phyloP scores from a whole-genome alignment of 805 yeast genomes.

The Candida ortonii region DNA sequence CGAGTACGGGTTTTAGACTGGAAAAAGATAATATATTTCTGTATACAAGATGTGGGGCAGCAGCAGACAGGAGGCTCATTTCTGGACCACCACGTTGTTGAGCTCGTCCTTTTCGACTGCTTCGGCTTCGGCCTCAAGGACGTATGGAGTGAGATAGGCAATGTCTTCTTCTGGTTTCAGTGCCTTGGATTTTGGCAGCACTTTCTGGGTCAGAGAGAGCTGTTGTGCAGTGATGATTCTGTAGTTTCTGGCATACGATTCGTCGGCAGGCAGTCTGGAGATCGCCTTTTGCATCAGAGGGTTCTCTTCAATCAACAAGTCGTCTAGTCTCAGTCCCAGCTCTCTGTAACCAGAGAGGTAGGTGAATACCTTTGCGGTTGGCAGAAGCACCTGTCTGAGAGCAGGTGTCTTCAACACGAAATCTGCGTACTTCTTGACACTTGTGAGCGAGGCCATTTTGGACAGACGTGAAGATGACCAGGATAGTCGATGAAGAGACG shows the following conservation, averaged over 20 bases:
- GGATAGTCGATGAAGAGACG: background rate
- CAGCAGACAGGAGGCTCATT: slow-evolving; percentile 13
- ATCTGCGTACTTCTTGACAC: slow-evolving; percentile 72
- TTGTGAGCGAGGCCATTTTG: slow-evolving; percentile 58
- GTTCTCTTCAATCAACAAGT: slow-evolving; percentile 82
- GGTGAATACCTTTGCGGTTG: slow-evolving; percentile 73
- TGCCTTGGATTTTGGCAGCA: slow-evolving; percentile 78
- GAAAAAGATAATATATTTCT: background rate
- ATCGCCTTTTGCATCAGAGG: slow-evolving; percentile 85
- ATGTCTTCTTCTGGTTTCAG: slow-evolving; percentile 76
- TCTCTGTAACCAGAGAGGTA: slow-evolving; percentile 89
- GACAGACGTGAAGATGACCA: background rate
- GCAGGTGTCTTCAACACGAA: slow-evolving; percentile 77
- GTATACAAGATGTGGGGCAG: background rate
- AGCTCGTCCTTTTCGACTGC: slow-evolving; percentile 82
- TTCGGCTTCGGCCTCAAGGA: slow-evolving; percentile 93
- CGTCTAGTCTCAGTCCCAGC: slow-evolving; percentile 89
- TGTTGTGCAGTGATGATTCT: slow-evolving; percentile 93
- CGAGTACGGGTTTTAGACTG: slow-evolving; percentile 57
- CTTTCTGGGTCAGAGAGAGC: slow-evolving; percentile 74
- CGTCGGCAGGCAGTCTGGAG: slow-evolving; percentile 79
- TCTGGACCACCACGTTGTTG: slow-evolving; percentile 61
- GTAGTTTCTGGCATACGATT: slow-evolving; percentile 85
- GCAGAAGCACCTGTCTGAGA: slow-evolving; percentile 71
- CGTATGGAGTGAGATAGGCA: slow-evolving; percentile 81